Evolutionary conservation across 768 basidiomycete species (phyloP), one percentile per base, ranked within the genome.

Genomic region (Xerocomellus intermedius): DNA sequence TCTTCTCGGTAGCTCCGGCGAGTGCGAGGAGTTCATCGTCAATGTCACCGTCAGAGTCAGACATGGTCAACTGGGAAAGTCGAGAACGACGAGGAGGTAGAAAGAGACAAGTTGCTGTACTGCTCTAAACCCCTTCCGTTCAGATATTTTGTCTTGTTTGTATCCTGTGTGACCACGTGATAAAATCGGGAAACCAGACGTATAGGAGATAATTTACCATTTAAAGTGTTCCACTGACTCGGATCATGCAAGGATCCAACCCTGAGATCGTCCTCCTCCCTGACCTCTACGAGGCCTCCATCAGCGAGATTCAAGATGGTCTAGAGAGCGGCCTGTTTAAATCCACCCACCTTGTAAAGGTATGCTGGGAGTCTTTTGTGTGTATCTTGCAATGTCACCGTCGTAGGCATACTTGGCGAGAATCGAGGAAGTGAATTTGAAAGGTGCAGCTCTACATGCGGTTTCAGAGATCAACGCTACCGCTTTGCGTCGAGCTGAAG

Each of bases 21-120:
- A 94, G 86, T 64, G 82, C 89, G 41, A 94, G 84, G 26, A 94
- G 83, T 67, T 93, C 88, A 62, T 90, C 87, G 65, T 76, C 76
- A 43, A 82, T 74, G 59, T 82, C 74, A 28, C 76, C 76, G 63
- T 81, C 78, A 42, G 77, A 74, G 68, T 80, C 80, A 39, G 80
- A 79, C 79, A 81, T 79, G 56, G 57, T 58, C 19, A 50, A 44
- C 6, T 7, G 50, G 42, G 56, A 43, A 35, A 24, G 41, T 28
- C 26, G 43, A 42, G 48, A 37, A 42, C 8, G 26, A 48, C 8
- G 42, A 49, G 28, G n/a, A 19, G 24, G 48, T 38, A 2, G 37
- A 37, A 58, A 14, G 53, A 41, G n/a, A 47, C 53, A 37, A 58
- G 38, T 10, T 47, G 37, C 17, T 19, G 36, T 22, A 22, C n/a